Evolutionary conservation across 805 yeast species (phyloP).

Genomic region (Dipodascus albidus): DNA sequence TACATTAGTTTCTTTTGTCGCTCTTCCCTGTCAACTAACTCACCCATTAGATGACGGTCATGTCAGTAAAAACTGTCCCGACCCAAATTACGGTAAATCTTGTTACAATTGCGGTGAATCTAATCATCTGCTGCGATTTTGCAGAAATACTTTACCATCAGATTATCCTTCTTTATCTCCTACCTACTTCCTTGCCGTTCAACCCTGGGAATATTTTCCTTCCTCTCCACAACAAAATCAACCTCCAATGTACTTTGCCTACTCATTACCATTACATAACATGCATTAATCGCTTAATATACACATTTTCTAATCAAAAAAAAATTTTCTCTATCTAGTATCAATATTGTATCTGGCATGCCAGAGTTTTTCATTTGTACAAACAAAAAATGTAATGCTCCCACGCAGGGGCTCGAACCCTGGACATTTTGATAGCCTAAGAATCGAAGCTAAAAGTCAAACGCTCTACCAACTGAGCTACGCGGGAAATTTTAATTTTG

Average conservation of each 20-base stretch:
- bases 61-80: constrained; percentile 78
- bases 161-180: constrained; percentile 18
- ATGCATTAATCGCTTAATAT: not conserved
- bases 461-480: constrained; percentile 2
- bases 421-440: constrained; percentile 39
- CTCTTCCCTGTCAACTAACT: not conserved
- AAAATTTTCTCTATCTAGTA: no score
- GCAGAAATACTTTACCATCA: constrained; percentile 37
- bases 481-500: not conserved
- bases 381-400: constrained; percentile 19
- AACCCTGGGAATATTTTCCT: no score
- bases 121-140: constrained; percentile 82
- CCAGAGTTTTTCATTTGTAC: not conserved
- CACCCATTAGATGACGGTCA: constrained; percentile 39
- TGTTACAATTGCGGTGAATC: constrained; percentile 89
- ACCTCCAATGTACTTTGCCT: not conserved
- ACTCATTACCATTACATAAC: not conserved
- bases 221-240: not conserved
- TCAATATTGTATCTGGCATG: no score
- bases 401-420: constrained; percentile 48
- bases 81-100: constrained; percentile 74
- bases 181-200: not conserved
- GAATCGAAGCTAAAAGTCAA: not conserved
- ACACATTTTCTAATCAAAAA: no score
- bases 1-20: constrained; percentile 6